Evolutionary conservation across 257 asterid species (phyloP).

Genomic region (Forsythia viridissima): DNA sequence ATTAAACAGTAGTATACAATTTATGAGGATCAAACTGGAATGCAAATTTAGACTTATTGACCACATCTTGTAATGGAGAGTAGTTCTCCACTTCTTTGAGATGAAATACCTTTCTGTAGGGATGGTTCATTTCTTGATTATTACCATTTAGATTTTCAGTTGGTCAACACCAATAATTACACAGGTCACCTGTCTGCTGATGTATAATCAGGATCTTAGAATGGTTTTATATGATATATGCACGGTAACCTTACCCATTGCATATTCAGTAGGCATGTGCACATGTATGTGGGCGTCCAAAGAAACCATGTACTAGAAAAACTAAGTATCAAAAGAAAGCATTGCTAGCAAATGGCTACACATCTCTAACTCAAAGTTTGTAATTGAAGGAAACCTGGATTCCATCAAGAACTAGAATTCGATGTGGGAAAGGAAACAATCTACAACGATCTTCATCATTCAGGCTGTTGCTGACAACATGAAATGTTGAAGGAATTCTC

Average conservation of each 20-base stretch:
- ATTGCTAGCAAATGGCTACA: background rate
- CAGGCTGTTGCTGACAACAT: constrained; percentile 26
- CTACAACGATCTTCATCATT: constrained; percentile 40
- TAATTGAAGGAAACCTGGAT: constrained; percentile 61
- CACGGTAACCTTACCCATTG: background rate
- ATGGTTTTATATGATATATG: background rate
- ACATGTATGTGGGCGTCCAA: background rate
- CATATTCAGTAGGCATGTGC: background rate
- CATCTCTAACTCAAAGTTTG: background rate
- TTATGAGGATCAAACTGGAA: constrained; percentile 2
- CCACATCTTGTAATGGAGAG: too few species aligned
- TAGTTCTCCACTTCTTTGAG: background rate
- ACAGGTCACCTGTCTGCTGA: background rate
- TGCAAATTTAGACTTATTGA: background rate
- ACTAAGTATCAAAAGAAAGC: background rate
- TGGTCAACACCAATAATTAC: background rate
- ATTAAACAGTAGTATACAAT: background rate
- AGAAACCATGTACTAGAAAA: background rate
- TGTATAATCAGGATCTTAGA: background rate
- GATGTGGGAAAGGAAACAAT: constrained; percentile 58
- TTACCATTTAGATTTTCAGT: background rate
- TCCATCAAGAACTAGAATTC: constrained; percentile 90
- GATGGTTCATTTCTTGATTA: background rate
- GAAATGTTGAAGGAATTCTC: constrained; percentile 77
- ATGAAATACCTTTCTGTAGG: background rate